Percentiles rank a stretch among this genome's conserved stretches.
Conservation (phyloP, 2,329 filamentous ascomycete species). For the Arthrobotrys sinensis region DNA sequence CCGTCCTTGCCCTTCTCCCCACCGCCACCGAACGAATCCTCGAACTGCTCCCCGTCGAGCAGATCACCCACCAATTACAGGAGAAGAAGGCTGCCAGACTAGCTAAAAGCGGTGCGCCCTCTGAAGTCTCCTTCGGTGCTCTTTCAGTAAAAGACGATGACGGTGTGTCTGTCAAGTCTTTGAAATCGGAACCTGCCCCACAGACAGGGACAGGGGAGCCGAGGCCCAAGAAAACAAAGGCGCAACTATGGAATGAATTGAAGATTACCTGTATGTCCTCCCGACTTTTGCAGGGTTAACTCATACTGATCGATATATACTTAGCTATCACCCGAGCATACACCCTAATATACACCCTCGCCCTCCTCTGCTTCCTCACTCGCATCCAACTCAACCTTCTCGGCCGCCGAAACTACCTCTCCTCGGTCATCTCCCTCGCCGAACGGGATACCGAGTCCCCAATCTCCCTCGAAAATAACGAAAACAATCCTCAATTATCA, state of each 20-base stretch:
- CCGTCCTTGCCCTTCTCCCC: conserved; percentile 93
- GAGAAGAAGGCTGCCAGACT: conserved; percentile 86
- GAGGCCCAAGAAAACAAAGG: conserved; percentile 82
- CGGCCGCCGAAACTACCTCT: conserved; percentile 93
- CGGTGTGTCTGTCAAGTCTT: conserved; percentile 65
- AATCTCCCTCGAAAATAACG: conserved; percentile 92
- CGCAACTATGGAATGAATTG: conserved; percentile 96
- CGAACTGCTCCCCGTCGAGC: conserved; percentile 88
- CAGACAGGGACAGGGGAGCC: conserved; percentile 65
- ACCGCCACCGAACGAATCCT: conserved; percentile 92
- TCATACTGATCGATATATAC: background rate
- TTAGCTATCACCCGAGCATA: conserved; percentile 90
- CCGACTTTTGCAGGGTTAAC: conserved; percentile 20
- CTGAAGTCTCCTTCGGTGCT: conserved; percentile 74
- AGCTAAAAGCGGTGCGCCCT: conserved; percentile 74
- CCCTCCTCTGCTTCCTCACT: conserved; percentile 90
- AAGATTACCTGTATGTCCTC: conserved; percentile 85
- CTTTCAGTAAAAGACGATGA: conserved; percentile 72
- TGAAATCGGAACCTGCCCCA: conserved; percentile 61
- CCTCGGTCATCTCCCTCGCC: conserved; percentile 91
- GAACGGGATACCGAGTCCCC: conserved; percentile 74
- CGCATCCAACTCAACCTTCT: conserved; percentile 97
- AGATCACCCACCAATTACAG: conserved; percentile 92
- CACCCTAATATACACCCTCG: conserved; percentile 91
- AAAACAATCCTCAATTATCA: conserved; percentile 78